These are phyloP conservation scores for Suillus luteus DNA, from an alignment of 768 basidiomycete genomes.

Conservation along the genomic window DNA sequence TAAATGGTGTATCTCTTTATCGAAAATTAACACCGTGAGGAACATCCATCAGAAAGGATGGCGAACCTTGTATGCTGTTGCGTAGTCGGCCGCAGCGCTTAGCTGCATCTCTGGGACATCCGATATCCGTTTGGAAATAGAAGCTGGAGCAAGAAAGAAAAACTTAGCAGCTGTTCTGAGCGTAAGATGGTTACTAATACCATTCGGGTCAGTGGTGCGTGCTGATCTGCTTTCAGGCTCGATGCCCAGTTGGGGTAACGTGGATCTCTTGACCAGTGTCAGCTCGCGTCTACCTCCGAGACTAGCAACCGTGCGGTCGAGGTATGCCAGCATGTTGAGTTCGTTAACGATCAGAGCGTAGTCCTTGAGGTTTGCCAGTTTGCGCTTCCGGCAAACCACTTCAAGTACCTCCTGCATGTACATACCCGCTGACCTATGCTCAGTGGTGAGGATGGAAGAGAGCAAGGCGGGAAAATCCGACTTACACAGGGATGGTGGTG, in stretches of 20 bases:
- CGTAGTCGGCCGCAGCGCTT: conserved; percentile 71
- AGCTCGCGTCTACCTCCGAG: conserved; percentile 86
- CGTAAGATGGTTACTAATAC: conserved; percentile 38
- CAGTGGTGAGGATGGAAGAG: background rate
- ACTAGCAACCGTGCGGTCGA: conserved; percentile 96
- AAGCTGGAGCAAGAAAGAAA: conserved; percentile 50
- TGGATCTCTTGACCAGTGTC: conserved; percentile 74
- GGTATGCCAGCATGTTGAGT: conserved; percentile 75
- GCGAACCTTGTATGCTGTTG: conserved; percentile 81
- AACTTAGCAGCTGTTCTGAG: conserved; percentile 2
- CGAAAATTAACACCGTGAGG: background rate
- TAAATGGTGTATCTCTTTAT: conserved; percentile 85
- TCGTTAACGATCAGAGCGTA: conserved; percentile 74
- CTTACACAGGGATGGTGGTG: conserved; percentile 91
- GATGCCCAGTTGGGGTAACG: conserved; percentile 71
- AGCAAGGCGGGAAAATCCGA: conserved; percentile 11
- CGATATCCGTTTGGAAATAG: conserved; percentile 89
- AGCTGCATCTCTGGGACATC: conserved; percentile 60
- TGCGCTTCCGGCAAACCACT: conserved; percentile 71
- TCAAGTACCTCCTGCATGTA: conserved; percentile 97
- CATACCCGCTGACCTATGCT: conserved; percentile 78
- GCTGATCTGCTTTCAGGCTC: conserved; percentile 65
- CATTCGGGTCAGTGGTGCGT: conserved; percentile 89
- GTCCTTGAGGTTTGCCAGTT: conserved; percentile 68
- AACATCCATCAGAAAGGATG: background rate